Conservation (phyloP, 2,329 filamentous ascomycete species). For the Periconia digitata region DNA sequence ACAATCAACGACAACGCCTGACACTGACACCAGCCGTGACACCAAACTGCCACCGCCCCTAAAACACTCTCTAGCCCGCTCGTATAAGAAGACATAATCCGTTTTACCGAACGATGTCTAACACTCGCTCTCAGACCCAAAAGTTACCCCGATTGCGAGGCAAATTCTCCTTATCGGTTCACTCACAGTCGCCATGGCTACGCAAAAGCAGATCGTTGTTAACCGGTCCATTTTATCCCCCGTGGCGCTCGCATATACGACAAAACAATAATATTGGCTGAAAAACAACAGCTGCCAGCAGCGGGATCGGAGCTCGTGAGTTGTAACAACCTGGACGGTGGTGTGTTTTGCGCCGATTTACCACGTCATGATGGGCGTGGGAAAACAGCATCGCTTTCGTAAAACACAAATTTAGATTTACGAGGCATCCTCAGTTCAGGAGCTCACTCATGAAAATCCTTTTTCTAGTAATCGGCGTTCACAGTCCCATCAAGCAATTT, state of each 20-base stretch:
- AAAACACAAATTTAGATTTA: no score
- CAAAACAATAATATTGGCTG: constrained; percentile 2
- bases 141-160: not conserved
- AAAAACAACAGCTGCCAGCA: constrained; percentile 31
- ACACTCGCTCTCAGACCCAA: no score
- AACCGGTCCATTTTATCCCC: constrained; percentile 20
- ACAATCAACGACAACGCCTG: no score
- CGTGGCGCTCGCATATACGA: not conserved
- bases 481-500: constrained; percentile 32
- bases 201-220: constrained; percentile 30
- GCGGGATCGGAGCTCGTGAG: constrained; percentile 42
- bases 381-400: no score
- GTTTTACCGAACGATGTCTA: no score
- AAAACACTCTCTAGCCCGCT: no score
- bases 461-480: constrained; percentile 24
- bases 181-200: constrained; percentile 2
- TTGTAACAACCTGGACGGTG: constrained; percentile 34
- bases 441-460: not conserved
- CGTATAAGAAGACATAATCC: no score
- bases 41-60: no score
- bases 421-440: constrained; percentile 33
- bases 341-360: constrained; percentile 27
- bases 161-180: not conserved
- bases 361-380: constrained; percentile 42
- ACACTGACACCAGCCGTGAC: no score